Percentiles rank a stretch among this genome's conserved stretches.
Evolutionary conservation across 371 early-diverging fungal genomes (phyloP).

Genomic region (Mucor saturninus): DNA sequence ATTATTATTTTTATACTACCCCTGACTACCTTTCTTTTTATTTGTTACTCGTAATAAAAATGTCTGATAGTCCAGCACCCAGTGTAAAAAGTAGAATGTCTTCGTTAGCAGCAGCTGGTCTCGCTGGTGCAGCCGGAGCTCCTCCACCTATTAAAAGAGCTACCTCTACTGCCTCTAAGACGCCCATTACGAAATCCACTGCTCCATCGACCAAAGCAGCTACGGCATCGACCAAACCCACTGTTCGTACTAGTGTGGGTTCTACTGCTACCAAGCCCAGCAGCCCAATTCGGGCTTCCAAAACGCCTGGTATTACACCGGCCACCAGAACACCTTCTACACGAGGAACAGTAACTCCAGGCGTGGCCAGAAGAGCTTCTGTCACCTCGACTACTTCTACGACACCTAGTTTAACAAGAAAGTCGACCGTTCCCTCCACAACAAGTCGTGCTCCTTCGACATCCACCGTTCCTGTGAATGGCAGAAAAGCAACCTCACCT

Average conservation of each 20-base stretch:
- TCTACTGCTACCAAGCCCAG: slow-evolving; percentile 17
- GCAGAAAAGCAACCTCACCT: slow-evolving; percentile 23
- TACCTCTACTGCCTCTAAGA: slow-evolving; percentile 17
- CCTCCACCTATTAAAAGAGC: background rate
- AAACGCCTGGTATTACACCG: slow-evolving; percentile 6
- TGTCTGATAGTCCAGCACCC: slow-evolving; percentile 12
- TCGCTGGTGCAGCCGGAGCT: slow-evolving; percentile 6
- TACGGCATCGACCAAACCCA: background rate
- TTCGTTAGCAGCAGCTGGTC: slow-evolving; percentile 28
- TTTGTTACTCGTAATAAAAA: background rate
- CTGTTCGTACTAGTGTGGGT: slow-evolving; percentile 7
- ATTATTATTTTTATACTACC: background rate
- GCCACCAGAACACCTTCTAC: slow-evolving; percentile 7
- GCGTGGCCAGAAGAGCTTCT: slow-evolving; percentile 19
- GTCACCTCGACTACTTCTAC: slow-evolving; percentile 15
- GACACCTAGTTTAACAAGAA: slow-evolving; percentile 15
- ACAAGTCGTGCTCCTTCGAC: slow-evolving; percentile 9
- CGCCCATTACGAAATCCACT: slow-evolving; percentile 12
- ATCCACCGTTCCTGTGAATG: slow-evolving; percentile 8
- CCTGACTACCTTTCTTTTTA: background rate
- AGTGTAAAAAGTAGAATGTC: slow-evolving; percentile 30
- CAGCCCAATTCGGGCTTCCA: slow-evolving; percentile 14
- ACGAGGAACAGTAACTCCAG: slow-evolving; percentile 14
- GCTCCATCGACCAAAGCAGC: slow-evolving; percentile 1
- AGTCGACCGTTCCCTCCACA: slow-evolving; percentile 17